These are phyloP conservation scores for Paramecium pentaurelia DNA, from an alignment of 73 alveolate genomes.

Conservation along the genomic window DNA sequence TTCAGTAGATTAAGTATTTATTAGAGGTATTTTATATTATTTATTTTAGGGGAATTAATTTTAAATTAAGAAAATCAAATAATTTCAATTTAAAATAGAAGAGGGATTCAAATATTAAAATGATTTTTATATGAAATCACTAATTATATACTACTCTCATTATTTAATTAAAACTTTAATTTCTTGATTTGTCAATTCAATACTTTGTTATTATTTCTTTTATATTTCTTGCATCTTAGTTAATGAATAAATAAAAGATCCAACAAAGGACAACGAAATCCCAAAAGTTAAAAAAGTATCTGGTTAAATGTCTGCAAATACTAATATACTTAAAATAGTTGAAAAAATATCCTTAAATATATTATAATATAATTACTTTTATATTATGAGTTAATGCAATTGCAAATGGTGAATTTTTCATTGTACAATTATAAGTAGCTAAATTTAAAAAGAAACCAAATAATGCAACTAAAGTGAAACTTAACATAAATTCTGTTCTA, in stretches of 20 bases:
- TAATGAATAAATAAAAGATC: not conserved
- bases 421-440: slow-evolving; percentile 21
- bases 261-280: not conserved
- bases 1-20: not conserved
- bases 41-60: not conserved
- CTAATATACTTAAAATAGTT: not conserved
- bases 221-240: not conserved
- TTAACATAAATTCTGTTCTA: slow-evolving; percentile 2
- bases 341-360: not conserved
- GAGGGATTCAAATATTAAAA: not conserved
- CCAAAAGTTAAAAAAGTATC: not conserved
- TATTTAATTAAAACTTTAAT: not conserved
- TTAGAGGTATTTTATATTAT: not conserved
- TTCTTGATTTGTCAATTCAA: not conserved
- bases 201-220: not conserved
- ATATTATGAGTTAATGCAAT: slow-evolving; percentile 34
- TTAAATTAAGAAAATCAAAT: not conserved
- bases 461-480: not conserved
- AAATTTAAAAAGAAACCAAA: slow-evolving; percentile 26
- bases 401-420: slow-evolving; percentile 40
- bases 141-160: not conserved
- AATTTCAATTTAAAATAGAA: not conserved
- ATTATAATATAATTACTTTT: not conserved
- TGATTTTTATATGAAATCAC: not conserved
- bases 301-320: not conserved